Conservation (phyloP, 1,139 yeast genomes). For the Geotrichum restrictum region DNA sequence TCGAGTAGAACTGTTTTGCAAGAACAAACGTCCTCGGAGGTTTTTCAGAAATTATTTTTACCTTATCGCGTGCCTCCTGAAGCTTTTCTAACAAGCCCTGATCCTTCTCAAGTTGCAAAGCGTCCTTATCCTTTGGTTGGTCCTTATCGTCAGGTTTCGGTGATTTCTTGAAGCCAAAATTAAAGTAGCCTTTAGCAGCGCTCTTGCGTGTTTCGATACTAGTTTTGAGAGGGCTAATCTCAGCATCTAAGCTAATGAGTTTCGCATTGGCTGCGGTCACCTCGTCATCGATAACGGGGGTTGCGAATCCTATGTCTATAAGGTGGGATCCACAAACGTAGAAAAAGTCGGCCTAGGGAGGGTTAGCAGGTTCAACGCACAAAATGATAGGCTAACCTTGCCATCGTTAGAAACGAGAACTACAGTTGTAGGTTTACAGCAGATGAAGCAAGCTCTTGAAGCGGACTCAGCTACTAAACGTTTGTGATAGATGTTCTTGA, state of each 20-base stretch:
- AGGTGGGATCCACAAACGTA: conserved; percentile 66
- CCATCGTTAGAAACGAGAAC: conserved; percentile 56
- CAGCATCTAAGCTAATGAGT: conserved; percentile 42
- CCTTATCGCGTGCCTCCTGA: conserved; percentile 23
- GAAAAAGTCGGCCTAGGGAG: conserved; percentile 53
- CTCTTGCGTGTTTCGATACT: conserved; percentile 16
- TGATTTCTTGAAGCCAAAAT: conserved; percentile 21
- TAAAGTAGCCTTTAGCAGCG: conserved; percentile 17
- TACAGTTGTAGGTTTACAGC: conserved; percentile 60
- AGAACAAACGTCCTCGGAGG: conserved; percentile 49
- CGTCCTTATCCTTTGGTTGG: conserved; percentile 22
- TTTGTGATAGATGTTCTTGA: conserved; percentile 51
- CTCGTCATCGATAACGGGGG: conserved; percentile 47
- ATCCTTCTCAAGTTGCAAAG: conserved; percentile 22
- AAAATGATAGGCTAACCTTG: conserved; percentile 24
- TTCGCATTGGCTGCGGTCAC: conserved; percentile 46
- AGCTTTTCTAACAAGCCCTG: conserved; percentile 26
- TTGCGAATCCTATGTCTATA: conserved; percentile 58
- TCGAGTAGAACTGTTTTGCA: conserved; percentile 51
- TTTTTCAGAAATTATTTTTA: conserved; percentile 34
- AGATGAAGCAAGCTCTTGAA: conserved; percentile 58
- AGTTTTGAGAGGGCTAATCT: conserved; percentile 41
- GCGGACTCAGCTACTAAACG: conserved; percentile 57
- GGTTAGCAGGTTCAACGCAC: not conserved
- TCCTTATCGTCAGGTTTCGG: conserved; percentile 26